phyloP scores from a whole-genome alignment of 176 grass and related monocot species.

The Ampelocalamus luodianensis region DNA sequence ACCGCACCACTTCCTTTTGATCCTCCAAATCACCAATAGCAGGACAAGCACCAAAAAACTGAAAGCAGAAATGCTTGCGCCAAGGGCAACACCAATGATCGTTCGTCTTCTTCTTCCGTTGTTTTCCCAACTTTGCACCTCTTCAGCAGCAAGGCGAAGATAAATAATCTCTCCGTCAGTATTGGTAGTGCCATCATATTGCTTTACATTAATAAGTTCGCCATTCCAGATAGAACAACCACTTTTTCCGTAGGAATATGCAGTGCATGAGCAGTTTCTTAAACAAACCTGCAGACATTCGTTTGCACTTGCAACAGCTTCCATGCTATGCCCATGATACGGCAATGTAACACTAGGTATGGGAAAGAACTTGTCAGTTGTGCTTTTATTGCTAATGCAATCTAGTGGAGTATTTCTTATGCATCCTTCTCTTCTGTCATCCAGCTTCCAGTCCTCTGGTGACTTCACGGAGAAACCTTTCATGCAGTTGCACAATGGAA shows the following conservation, averaged over 20 bases:
- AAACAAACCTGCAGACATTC: background rate
- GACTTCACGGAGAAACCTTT: background rate
- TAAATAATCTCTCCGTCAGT: background rate
- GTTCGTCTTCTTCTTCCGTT: background rate
- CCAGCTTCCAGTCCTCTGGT: background rate
- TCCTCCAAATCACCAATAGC: background rate
- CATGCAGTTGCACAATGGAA: background rate
- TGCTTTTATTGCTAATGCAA: background rate
- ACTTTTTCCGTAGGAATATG: too few relatives aligned
- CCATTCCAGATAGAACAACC: too few relatives aligned
- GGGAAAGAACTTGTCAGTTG: conserved; percentile 19
- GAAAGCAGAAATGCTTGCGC: background rate
- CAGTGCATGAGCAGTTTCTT: background rate
- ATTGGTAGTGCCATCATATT: background rate
- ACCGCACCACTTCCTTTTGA: background rate
- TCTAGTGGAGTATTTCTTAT: conserved; percentile 26
- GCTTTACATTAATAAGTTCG: too few relatives aligned
- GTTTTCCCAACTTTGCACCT: background rate
- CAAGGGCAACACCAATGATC: background rate
- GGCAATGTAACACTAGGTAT: conserved; percentile 9
- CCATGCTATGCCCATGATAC: background rate
- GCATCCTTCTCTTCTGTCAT: conserved; percentile 6
- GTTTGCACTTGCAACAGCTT: conserved; percentile 1
- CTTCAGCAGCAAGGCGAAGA: background rate
- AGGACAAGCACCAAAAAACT: background rate